Conservation (phyloP, 306 rosid species). For the Rosa chinensis region DNA sequence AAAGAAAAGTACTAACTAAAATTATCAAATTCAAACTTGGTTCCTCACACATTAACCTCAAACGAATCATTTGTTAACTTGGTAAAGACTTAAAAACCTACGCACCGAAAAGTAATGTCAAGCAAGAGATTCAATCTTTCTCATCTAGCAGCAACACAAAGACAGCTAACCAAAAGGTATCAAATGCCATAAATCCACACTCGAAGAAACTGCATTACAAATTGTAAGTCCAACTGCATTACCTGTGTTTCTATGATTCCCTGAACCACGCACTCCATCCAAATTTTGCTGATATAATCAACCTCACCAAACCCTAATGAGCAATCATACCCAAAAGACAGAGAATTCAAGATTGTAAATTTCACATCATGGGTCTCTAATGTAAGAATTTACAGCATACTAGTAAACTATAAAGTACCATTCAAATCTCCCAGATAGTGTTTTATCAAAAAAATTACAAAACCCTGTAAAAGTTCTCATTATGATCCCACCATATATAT, state of each 20-base stretch:
- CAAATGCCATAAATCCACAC: neutral
- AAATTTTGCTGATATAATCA: neutral
- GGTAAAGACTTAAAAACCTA: neutral
- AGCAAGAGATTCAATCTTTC: conserved; percentile 1
- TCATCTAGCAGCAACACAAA: neutral
- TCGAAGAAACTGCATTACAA: neutral
- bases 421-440: neutral
- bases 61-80: neutral
- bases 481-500: too few species aligned
- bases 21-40: neutral
- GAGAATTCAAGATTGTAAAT: neutral
- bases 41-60: neutral
- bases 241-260: conserved; percentile 94
- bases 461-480: neutral
- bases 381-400: neutral
- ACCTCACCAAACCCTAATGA: neutral
- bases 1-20: neutral
- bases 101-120: neutral
- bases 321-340: neutral
- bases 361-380: neutral
- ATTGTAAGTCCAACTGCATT: conserved; percentile 8
- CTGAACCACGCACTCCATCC: conserved; percentile 93
- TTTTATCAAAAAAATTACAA: neutral
- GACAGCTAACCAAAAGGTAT: neutral
- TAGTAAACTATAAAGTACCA: neutral